Conservation (phyloP, 352 stramenopile species). For the Phytophthora brassicae region DNA sequence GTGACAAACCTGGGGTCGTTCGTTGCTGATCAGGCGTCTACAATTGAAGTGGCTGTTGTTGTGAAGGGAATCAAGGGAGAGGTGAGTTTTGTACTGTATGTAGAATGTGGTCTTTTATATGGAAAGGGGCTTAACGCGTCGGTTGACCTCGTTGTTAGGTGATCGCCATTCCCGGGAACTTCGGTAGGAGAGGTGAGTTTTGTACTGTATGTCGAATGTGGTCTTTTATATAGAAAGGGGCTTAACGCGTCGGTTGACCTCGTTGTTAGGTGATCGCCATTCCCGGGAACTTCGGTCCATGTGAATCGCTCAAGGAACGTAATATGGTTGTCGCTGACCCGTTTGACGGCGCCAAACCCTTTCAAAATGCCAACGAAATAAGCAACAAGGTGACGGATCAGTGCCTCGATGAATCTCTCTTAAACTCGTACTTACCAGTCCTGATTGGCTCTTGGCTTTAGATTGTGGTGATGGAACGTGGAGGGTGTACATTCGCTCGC, state of each 20-base stretch:
- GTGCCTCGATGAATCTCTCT: neutral
- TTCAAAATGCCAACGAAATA: constrained; percentile 43
- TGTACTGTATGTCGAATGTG: neutral
- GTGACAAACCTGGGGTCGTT: constrained; percentile 66
- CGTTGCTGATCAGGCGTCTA: constrained; percentile 66
- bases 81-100: constrained; percentile 22
- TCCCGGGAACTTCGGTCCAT: constrained; percentile 78
- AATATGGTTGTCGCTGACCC: constrained; percentile 55
- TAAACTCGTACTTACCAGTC: neutral
- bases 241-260: neutral
- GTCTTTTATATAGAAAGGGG: neutral
- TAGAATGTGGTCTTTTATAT: neutral
- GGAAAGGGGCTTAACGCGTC: neutral
- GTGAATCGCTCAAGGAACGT: constrained; percentile 47
- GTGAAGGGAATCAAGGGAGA: constrained; percentile 78
- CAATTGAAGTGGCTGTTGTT: constrained; percentile 63
- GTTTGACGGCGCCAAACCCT: constrained; percentile 51
- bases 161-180: too few relatives aligned
- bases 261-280: constrained; percentile 60
- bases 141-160: too few relatives aligned
- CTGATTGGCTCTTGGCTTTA: constrained; percentile 11
- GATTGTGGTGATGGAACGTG: constrained; percentile 74
- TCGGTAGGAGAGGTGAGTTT: constrained; percentile 60
- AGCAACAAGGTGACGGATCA: constrained; percentile 44
- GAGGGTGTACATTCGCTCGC: constrained; percentile 70